Percentiles rank a stretch among this genome's conserved stretches.
These are phyloP conservation scores for Myrmaecium sp. DNA, from an alignment of 2,329 filamentous ascomycete genomes.

Conservation along the genomic window DNA sequence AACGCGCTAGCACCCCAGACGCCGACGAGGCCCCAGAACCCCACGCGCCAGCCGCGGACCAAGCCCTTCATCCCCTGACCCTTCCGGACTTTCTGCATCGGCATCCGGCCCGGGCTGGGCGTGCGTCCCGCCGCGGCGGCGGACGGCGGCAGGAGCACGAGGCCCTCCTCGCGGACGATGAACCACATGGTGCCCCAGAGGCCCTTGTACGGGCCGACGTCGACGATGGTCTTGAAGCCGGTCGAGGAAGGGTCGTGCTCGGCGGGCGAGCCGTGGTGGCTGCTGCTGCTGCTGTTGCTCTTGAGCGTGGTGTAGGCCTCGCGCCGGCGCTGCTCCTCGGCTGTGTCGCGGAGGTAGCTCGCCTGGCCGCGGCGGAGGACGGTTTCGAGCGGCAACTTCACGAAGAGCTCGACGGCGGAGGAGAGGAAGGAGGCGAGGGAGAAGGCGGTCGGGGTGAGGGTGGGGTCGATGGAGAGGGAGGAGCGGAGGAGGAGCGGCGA, in stretches of 20 bases:
- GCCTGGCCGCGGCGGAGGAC: slow-evolving; percentile 80
- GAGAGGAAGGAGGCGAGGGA: slow-evolving; percentile 67
- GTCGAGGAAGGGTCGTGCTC: neutral
- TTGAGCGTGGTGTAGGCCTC: slow-evolving; percentile 11
- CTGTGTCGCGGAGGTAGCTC: slow-evolving; percentile 32
- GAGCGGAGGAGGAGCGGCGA: slow-evolving; percentile 73
- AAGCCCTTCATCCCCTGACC: slow-evolving; percentile 54
- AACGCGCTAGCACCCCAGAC: slow-evolving; percentile 54
- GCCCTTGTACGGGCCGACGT: slow-evolving; percentile 67
- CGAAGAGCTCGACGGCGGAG: slow-evolving; percentile 61
- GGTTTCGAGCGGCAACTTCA: slow-evolving; percentile 84
- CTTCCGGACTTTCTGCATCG: slow-evolving; percentile 27
- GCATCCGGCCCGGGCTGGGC: slow-evolving; percentile 14
- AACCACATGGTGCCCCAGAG: slow-evolving; percentile 81
- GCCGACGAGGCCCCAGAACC: slow-evolving; percentile 60
- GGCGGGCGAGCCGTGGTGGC: slow-evolving; percentile 4
- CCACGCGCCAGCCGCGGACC: slow-evolving; percentile 61
- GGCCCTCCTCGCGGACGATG: slow-evolving; percentile 71
- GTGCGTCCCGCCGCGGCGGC: slow-evolving; percentile 10
- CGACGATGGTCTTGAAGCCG: slow-evolving; percentile 53
- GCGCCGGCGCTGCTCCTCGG: slow-evolving; percentile 15
- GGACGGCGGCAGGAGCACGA: slow-evolving; percentile 17
- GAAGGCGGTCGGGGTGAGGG: slow-evolving; percentile 66
- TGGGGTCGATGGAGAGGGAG: slow-evolving; percentile 68
- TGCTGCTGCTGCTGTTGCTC: slow-evolving; percentile 4